phyloP scores from a whole-genome alignment of 305 asterid genomes.

The Lippia alba region DNA sequence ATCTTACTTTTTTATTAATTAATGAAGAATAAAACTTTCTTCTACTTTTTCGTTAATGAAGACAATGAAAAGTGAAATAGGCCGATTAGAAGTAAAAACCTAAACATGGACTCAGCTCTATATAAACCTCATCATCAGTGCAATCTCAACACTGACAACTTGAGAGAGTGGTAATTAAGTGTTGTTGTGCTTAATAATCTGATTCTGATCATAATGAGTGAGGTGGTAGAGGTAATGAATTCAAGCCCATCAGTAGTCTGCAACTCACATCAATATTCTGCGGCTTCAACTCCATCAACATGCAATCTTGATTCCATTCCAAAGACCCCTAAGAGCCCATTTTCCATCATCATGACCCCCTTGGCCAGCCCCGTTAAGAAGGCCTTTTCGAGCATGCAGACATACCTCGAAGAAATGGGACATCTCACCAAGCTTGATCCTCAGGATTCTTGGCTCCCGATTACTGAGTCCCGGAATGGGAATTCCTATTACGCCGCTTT shows the following conservation, averaged over 20 bases:
- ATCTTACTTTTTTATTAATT: too few relatives aligned
- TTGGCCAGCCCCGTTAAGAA: slow-evolving; percentile 81
- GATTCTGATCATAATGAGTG: slow-evolving; percentile 32
- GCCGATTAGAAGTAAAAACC: background rate
- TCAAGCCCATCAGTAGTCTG: slow-evolving; percentile 43
- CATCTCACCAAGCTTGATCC: slow-evolving; percentile 78
- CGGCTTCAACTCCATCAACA: slow-evolving; percentile 40
- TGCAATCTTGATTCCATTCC: slow-evolving; percentile 34
- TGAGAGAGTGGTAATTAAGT: background rate
- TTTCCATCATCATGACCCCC: slow-evolving; percentile 61
- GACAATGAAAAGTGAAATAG: too few relatives aligned
- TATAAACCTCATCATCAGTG: slow-evolving; percentile 35
- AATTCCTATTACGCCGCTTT: slow-evolving; percentile 88
- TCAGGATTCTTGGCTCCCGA: slow-evolving; percentile 91
- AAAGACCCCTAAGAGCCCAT: slow-evolving; percentile 64
- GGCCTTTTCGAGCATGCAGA: slow-evolving; percentile 61
- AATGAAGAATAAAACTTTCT: too few relatives aligned
- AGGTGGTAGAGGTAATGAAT: slow-evolving; percentile 43
- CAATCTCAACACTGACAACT: slow-evolving; percentile 8
- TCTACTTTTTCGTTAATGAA: too few relatives aligned
- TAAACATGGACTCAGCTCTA: slow-evolving; percentile 6
- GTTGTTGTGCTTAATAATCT: background rate
- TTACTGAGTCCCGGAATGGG: slow-evolving; percentile 88
- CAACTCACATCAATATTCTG: slow-evolving; percentile 13
- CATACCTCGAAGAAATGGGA: slow-evolving; percentile 70